phyloP scores from a whole-genome alignment of 1,139 yeast species.

The Suhomyces bribrorum region DNA sequence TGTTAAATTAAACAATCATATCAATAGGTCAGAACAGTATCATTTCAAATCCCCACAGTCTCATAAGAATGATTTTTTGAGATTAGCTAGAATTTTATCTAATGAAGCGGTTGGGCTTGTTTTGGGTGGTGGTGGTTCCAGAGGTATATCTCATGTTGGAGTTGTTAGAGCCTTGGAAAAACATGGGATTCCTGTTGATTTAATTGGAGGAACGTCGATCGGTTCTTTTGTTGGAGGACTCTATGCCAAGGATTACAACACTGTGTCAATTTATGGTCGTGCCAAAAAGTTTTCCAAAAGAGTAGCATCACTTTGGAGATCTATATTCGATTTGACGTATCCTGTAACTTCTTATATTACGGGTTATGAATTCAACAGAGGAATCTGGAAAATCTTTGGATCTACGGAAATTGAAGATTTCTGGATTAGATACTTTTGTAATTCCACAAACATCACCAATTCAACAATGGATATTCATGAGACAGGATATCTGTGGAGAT shows the following conservation, averaged over 20 bases:
- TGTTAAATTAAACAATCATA: constrained; percentile 20
- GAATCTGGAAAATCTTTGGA: constrained; percentile 94
- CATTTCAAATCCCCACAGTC: constrained; percentile 45
- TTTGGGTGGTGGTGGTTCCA: constrained; percentile 96
- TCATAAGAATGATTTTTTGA: constrained; percentile 84
- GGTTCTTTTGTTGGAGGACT: constrained; percentile 96
- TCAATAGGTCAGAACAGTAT: constrained; percentile 29
- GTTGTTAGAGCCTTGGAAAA: constrained; percentile 92
- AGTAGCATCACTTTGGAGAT: constrained; percentile 84
- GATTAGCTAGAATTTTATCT: constrained; percentile 85
- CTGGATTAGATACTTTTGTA: constrained; percentile 86
- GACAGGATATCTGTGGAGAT: constrained; percentile 93
- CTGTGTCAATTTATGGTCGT: constrained; percentile 88
- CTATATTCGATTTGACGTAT: constrained; percentile 79
- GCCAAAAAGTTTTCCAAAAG: constrained; percentile 85
- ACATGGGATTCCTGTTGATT: constrained; percentile 88
- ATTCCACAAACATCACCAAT: constrained; percentile 94
- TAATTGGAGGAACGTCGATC: constrained; percentile 94
- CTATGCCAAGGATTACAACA: constrained; percentile 87
- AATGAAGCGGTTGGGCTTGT: constrained; percentile 95
- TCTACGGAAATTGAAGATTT: constrained; percentile 92
- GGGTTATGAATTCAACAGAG: constrained; percentile 95
- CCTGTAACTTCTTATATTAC: constrained; percentile 95
- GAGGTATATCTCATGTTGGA: constrained; percentile 93
- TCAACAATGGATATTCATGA: constrained; percentile 94